phyloP scores from a whole-genome alignment of 495 filamentous ascomycete genomes.

The Apiosordaria backusii region DNA sequence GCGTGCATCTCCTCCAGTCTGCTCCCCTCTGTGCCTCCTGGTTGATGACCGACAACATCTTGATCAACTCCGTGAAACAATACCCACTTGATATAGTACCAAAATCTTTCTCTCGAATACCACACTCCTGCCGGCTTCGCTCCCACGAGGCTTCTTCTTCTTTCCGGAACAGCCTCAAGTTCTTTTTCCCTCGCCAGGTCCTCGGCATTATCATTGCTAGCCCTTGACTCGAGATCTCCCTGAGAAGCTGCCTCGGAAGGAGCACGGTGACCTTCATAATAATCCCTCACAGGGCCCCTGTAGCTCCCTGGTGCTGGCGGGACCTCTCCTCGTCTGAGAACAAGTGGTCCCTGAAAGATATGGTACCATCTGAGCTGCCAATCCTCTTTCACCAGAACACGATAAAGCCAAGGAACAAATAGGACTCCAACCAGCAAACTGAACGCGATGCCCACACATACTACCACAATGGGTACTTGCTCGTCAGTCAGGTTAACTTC shows the following conservation, averaged over 20 bases:
- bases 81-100: conserved; percentile 43
- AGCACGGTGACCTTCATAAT: conserved; percentile 53
- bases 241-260: conserved; percentile 21
- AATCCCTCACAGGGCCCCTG: conserved; percentile 44
- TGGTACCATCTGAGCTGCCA: conserved; percentile 56
- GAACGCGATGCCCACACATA: conserved; percentile 52
- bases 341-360: conserved; percentile 53
- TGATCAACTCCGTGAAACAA: conserved; percentile 59
- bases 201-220: conserved; percentile 7
- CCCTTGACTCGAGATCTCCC: conserved; percentile 16
- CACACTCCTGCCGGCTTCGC: conserved; percentile 35
- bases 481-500: conserved; percentile 45
- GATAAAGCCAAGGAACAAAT: conserved; percentile 61
- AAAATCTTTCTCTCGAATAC: conserved; percentile 40
- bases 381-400: conserved; percentile 55
- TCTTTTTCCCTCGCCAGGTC: not conserved
- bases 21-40: conserved; percentile 35
- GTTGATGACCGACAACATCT: conserved; percentile 49
- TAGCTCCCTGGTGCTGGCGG: conserved; percentile 44
- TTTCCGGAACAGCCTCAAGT: not conserved
- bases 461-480: conserved; percentile 46
- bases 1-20: conserved; percentile 56
- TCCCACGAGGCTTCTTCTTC: conserved; percentile 28
- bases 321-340: conserved; percentile 48
- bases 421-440: conserved; percentile 49